A percentile compares a stretch with the other conserved stretches of the same genome.
Evolutionary conservation across 1,284 basidiomycete species (phyloP).

Genomic region (Bjerkandera adusta): DNA sequence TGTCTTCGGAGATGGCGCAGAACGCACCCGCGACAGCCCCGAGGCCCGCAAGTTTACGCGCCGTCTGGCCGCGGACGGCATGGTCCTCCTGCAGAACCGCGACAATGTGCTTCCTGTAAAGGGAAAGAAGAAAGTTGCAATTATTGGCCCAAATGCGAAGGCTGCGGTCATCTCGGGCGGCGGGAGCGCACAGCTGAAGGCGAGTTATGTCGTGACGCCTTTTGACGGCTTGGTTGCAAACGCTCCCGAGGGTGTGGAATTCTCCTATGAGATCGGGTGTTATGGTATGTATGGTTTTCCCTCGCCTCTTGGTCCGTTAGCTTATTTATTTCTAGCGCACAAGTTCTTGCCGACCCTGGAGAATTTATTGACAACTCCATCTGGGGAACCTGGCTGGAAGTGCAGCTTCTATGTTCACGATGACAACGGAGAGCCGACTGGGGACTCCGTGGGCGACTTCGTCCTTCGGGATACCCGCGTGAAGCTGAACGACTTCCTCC

Average conservation of each 20-base stretch:
- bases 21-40: constrained; percentile 55
- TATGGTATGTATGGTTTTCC: constrained; percentile 60
- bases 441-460: constrained; percentile 43
- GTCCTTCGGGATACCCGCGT: constrained; percentile 59
- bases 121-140: constrained; percentile 36
- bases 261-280: constrained; percentile 56
- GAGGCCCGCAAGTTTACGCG: constrained; percentile 55
- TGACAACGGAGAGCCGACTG: constrained; percentile 39
- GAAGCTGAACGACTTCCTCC: constrained; percentile 67
- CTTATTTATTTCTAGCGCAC: constrained; percentile 39
- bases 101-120: constrained; percentile 42
- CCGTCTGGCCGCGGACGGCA: constrained; percentile 57
- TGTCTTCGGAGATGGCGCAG: constrained; percentile 63
- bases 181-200: constrained; percentile 45
- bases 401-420: constrained; percentile 62
- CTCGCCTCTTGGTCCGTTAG: constrained; percentile 1
- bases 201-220: constrained; percentile 49
- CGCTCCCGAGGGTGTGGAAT: constrained; percentile 42
- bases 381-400: constrained; percentile 56
- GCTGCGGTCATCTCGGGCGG: constrained; percentile 47
- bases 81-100: constrained; percentile 74
- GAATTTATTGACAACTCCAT: constrained; percentile 44
- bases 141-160: constrained; percentile 47
- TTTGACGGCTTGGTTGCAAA: constrained; percentile 54
- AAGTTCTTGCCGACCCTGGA: constrained; percentile 62